Conservation (phyloP, 2,329 filamentous ascomycete species). For the Tolypocladium cylindrosporum region DNA sequence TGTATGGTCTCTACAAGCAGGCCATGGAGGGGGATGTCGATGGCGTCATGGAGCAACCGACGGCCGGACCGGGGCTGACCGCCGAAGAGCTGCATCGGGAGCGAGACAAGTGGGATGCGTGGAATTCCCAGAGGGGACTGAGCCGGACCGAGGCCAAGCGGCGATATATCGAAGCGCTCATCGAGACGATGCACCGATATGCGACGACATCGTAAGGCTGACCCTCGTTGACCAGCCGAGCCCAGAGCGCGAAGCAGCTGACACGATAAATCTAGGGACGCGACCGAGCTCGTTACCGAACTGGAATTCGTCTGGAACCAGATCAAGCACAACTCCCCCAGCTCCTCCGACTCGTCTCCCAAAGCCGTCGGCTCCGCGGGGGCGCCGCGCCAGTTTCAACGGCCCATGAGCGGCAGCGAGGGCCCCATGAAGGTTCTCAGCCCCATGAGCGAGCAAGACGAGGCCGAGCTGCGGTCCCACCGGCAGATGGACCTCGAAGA, state of each 20-base stretch:
- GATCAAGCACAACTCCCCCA: slow-evolving; percentile 75
- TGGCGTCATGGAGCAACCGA: slow-evolving; percentile 81
- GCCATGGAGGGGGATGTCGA: slow-evolving; percentile 98
- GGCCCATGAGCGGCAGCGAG: slow-evolving; percentile 38
- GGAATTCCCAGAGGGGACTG: slow-evolving; percentile 78
- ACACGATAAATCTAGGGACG: slow-evolving; percentile 43
- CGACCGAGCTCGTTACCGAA: slow-evolving; percentile 78
- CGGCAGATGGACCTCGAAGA: slow-evolving; percentile 35
- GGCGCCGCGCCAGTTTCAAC: slow-evolving; percentile 32
- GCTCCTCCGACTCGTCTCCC: slow-evolving; percentile 49
- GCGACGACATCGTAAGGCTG: slow-evolving; percentile 65
- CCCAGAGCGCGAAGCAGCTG: background rate
- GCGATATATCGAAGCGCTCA: slow-evolving; percentile 84
- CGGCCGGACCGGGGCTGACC: slow-evolving; percentile 33
- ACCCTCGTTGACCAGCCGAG: background rate
- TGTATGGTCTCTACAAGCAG: slow-evolving; percentile 98
- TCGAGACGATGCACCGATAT: slow-evolving; percentile 95
- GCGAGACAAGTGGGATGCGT: slow-evolving; percentile 80
- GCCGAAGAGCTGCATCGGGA: slow-evolving; percentile 47
- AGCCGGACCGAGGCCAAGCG: slow-evolving; percentile 88
- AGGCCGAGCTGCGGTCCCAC: slow-evolving; percentile 47
- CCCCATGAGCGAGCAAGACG: slow-evolving; percentile 78
- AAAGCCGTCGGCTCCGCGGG: slow-evolving; percentile 26
- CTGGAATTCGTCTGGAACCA: slow-evolving; percentile 99
- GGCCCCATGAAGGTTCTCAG: slow-evolving; percentile 61